Evolutionary conservation across 2,329 filamentous ascomycete species (phyloP), one percentile per base, ranked within the genome.

Genomic region (Neonectria ditissima): DNA sequence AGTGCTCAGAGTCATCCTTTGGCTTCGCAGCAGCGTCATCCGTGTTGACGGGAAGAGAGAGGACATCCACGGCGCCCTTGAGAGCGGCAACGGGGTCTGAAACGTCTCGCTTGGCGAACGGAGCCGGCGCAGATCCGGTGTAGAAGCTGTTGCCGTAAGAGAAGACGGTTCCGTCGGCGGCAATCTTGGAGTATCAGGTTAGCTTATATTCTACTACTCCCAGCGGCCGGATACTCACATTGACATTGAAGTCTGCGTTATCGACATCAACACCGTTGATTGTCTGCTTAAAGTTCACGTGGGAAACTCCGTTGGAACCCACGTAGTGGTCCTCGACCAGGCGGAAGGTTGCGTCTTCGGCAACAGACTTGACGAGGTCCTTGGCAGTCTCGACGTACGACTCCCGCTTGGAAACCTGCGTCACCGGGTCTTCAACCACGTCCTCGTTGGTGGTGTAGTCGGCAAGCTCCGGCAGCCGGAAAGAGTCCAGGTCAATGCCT

Each of bases 281-380:
- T 0, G 86, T 88, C 76, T 89, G 87, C 75, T 85, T 86, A 72
- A 89, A 87, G 73, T 87, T 82, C 66, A 88, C 84, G 69, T 89
- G 87, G 0, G 80, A 80, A 63, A 89, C 79, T 9, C 86, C 86
- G 57, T 87, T 87, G 48, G 69, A 74, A n/a, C 86, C 81, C 11
- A 85, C 78, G 53, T 88, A 89, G 68, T 83, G 80, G 69, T 88
- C 85, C 1, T 80, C 72, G 0, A 83, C 81, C 7, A 86, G 65
- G 20, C 86, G 84, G 74, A 88, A 89, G 22, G 78, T 74, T 3
- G 76, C 76, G 16, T 72, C 70, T 1, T 81, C 80, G 2, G 59
- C 72, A 4, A 74, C 57, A 8, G 71, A 75, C 75, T 82, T 80
- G 39, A 84, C 77, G 34, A 83, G 70, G n/a, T 79, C 79, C 4